Evolutionary conservation across 2,329 filamentous ascomycete genomes (phyloP), one percentile per base, ranked within the genome.

Genomic region (Sclerotinia glacialis): DNA sequence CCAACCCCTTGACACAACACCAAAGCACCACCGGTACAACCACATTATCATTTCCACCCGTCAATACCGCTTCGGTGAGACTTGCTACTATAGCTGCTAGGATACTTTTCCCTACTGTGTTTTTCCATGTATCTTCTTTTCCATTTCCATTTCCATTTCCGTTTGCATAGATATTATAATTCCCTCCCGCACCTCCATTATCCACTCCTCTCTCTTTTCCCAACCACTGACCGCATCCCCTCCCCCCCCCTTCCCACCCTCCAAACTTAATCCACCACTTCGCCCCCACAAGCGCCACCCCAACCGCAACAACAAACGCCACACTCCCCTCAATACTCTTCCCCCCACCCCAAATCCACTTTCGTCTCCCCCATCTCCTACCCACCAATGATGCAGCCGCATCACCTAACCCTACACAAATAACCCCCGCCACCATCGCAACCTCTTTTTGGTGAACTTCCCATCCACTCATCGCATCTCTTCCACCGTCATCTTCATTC

Each of bases 11-110:
- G 49, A 97, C 93, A 74, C 96, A 88, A 68, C 93, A 85, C 95
- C 95, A 99, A 68, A 99, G 79, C 61, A 96, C 88, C 67, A 99
- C 87, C 5, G 95, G 95, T 70, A 98, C 63, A 28, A 65, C 53
- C 23, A 99, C 95, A 81, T 99, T 99, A 82, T 99, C 95, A 78
- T 99, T 99, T 40, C 94, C 95, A 2, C 95, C 95, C 18, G 95
- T 98, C 70, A 99, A 80, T 56, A 97, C 94, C 34, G 95, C 93
- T 80, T 99, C 95, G 63, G 95, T 96, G 72, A 97, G 83, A 78
- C 93, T 97, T 37, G 93, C 92, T 67, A 93, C 86, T 52, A 84
- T 83, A 8, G 91, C 93, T 71, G 93, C 96, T 58, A 91, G 75
- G 5, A 82, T 80, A 14, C 89, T 87, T 75, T 94, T 95, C 5